A percentile compares a stretch with the other conserved stretches of the same genome.
These are phyloP conservation scores for Bacidia gigantensis DNA, from an alignment of 495 filamentous ascomycete species.

Conservation along the genomic window DNA sequence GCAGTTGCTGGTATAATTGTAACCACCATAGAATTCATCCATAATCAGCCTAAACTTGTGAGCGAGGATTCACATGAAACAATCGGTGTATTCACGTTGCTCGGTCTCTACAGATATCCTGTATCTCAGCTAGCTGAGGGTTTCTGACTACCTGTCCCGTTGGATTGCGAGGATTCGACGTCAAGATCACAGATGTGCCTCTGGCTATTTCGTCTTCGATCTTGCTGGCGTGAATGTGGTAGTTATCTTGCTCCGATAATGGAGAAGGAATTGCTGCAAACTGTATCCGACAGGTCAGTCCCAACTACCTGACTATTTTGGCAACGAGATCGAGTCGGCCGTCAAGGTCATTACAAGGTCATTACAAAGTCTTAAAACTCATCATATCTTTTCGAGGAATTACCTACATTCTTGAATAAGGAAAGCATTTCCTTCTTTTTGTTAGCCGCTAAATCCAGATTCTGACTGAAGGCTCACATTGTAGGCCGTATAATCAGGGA, in stretches of 20 bases:
- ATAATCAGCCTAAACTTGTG: conserved; percentile 45
- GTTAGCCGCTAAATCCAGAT: neutral
- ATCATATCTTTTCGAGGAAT: neutral
- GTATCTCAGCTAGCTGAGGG: conserved; percentile 71
- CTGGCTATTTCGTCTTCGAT: conserved; percentile 82
- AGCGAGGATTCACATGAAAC: neutral
- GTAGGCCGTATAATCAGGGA: conserved; percentile 58
- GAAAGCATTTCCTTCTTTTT: conserved; percentile 67
- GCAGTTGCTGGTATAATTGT: conserved; percentile 85
- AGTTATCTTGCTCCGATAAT: conserved; percentile 66
- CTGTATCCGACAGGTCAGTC: conserved; percentile 27
- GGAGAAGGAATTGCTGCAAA: conserved; percentile 86
- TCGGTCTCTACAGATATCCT: conserved; percentile 80
- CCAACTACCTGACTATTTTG: too few species aligned
- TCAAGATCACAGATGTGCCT: conserved; percentile 76
- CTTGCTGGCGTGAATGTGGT: conserved; percentile 84
- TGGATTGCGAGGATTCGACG: conserved; percentile 93
- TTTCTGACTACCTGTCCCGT: conserved; percentile 77
- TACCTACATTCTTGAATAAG: conserved; percentile 68
- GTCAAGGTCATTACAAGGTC: too few species aligned
- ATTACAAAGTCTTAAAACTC: too few species aligned
- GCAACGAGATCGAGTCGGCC: too few species aligned
- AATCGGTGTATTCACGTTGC: conserved; percentile 37
- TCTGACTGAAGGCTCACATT: conserved; percentile 30
- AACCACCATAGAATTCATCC: conserved; percentile 94